Evolutionary conservation across 176 grass and related monocot species (phyloP).

Genomic region (Cenchrus purpureus): DNA sequence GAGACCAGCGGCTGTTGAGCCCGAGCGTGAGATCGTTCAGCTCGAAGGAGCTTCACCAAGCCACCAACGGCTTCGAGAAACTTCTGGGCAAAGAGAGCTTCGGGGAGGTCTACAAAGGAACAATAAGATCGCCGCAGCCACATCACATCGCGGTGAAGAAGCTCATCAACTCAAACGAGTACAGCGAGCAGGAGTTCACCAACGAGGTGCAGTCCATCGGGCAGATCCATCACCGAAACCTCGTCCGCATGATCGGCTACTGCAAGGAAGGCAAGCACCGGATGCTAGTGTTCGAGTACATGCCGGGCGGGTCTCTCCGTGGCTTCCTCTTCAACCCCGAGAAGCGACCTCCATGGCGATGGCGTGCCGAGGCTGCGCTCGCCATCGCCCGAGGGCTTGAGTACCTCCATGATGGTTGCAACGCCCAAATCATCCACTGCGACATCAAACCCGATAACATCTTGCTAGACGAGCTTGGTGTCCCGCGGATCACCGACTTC

Average conservation of each 20-base stretch:
- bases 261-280: slow-evolving; percentile 38
- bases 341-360: slow-evolving; percentile 1
- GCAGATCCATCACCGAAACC: slow-evolving; percentile 37
- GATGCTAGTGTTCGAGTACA: slow-evolving; percentile 45
- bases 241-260: slow-evolving; percentile 34
- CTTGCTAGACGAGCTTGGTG: not conserved
- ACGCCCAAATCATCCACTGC: slow-evolving; percentile 20
- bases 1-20: not conserved
- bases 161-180: slow-evolving; percentile 31
- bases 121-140: not conserved
- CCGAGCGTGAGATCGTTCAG: slow-evolving; percentile 21
- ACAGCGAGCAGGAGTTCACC: slow-evolving; percentile 14
- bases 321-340: not conserved
- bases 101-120: not conserved
- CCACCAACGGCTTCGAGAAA: slow-evolving; percentile 35
- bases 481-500: slow-evolving; percentile 10
- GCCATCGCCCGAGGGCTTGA: slow-evolving; percentile 24
- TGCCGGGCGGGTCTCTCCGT: not conserved
- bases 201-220: slow-evolving; percentile 45
- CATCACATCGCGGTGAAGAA: slow-evolving; percentile 16
- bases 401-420: slow-evolving; percentile 27
- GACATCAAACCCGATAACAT: slow-evolving; percentile 49
- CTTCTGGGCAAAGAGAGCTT: slow-evolving; percentile 18
- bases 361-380: not conserved
- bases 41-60: slow-evolving; percentile 12